phyloP scores from a whole-genome alignment of 179 eudicot genomes.

The Vitellaria paradoxa region DNA sequence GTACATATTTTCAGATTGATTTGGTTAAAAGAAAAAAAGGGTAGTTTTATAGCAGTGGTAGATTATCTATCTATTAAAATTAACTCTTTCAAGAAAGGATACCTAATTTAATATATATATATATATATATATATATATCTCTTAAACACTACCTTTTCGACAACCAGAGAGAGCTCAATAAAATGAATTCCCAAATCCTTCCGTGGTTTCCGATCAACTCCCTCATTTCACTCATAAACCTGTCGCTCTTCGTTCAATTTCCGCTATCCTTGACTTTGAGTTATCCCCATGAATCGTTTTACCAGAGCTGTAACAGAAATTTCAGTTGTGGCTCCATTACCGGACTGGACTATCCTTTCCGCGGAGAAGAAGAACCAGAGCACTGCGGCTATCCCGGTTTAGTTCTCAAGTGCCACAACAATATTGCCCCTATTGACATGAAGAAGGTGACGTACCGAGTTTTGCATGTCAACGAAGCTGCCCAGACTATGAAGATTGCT shows the following conservation, averaged over 20 bases:
- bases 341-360: constrained; percentile 39
- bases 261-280: constrained; percentile 5
- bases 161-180: no score
- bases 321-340: constrained; percentile 39
- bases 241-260: constrained; percentile 15
- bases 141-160: no score
- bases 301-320: constrained; percentile 18
- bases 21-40: no score
- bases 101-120: no score
- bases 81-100: no score
- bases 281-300: constrained; percentile 18
- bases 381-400: constrained; percentile 43
- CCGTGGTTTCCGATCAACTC: background rate
- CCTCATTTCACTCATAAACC: background rate
- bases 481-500: constrained; percentile 27
- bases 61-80: no score
- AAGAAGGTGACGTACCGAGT: constrained; percentile 25
- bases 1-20: no score
- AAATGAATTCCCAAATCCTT: constrained; percentile 16
- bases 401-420: constrained; percentile 28
- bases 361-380: constrained; percentile 21
- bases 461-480: constrained; percentile 16
- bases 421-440: constrained; percentile 24
- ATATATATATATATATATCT: no score
- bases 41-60: no score